Conservation (phyloP, 1,284 basidiomycete species). For the Tilletia caries region DNA sequence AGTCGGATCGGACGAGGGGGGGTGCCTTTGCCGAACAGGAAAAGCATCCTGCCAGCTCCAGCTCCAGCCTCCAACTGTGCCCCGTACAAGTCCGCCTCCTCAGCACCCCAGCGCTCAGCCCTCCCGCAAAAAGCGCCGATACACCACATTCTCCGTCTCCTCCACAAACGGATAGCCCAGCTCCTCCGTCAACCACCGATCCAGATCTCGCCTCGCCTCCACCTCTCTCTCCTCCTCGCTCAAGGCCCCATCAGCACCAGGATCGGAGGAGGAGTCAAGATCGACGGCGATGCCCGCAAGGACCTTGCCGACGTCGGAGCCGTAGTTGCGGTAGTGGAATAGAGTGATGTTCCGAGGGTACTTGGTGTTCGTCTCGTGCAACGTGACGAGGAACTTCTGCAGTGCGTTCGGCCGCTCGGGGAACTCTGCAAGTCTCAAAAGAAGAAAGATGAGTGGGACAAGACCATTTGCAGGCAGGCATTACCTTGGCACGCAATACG, state of each 20-base stretch:
- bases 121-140: slow-evolving; percentile 67
- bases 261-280: slow-evolving; percentile 47
- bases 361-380: slow-evolving; percentile 58
- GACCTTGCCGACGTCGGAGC: slow-evolving; percentile 58
- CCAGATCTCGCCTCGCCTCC: slow-evolving; percentile 7
- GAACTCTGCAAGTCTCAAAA: slow-evolving; percentile 67
- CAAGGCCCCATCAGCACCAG: neutral
- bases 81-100: no score
- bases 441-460: slow-evolving; percentile 13
- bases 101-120: no score
- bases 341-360: slow-evolving; percentile 72
- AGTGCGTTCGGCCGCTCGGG: slow-evolving; percentile 91
- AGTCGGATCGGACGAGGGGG: no score
- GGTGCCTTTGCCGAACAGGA: no score
- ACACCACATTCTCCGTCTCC: slow-evolving; percentile 86
- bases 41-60: no score
- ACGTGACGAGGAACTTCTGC: slow-evolving; percentile 68
- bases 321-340: slow-evolving; percentile 97
- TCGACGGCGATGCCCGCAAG: slow-evolving; percentile 86
- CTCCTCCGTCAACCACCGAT: slow-evolving; percentile 65
- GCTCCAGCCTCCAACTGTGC: no score
- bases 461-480: neutral
- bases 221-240: slow-evolving; percentile 64
- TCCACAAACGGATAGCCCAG: slow-evolving; percentile 84
- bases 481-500: slow-evolving; percentile 44